A percentile compares a stretch with the other conserved stretches of the same genome.
Conservation (phyloP, 345 rosid species). For the Gossypium sturtianum region DNA sequence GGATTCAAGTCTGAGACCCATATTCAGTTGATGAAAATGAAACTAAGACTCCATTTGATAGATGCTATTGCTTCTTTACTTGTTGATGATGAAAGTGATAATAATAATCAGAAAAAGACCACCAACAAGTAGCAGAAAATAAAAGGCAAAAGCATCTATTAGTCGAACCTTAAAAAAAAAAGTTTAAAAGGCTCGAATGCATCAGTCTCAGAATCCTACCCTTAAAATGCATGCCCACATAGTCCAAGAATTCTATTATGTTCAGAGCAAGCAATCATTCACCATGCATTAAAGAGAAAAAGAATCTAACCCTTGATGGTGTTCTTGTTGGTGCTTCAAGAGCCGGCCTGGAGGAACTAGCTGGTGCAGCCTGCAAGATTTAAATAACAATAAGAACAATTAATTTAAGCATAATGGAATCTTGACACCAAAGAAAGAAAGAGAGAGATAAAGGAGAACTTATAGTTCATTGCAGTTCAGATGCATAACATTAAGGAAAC, state of each 20-base stretch:
- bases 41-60: background rate
- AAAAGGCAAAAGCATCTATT: background rate
- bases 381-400: background rate
- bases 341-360: conserved; percentile 27
- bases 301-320: conserved; percentile 39
- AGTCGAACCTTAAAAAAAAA: background rate
- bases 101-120: no score
- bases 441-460: background rate
- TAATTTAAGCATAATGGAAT: background rate
- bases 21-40: background rate
- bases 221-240: background rate
- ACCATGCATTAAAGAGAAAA: background rate
- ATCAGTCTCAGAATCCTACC: background rate
- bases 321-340: conserved; percentile 32
- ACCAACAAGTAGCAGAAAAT: background rate
- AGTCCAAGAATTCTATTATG: background rate
- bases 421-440: background rate
- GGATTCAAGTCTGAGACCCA: background rate
- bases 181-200: background rate
- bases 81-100: background rate
- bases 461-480: background rate
- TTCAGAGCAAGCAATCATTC: background rate
- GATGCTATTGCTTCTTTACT: background rate
- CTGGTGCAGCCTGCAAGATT: conserved; percentile 36
- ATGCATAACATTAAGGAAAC: background rate